Conservation (phyloP, 805 yeast species). For the Monosporozyma unispora region DNA sequence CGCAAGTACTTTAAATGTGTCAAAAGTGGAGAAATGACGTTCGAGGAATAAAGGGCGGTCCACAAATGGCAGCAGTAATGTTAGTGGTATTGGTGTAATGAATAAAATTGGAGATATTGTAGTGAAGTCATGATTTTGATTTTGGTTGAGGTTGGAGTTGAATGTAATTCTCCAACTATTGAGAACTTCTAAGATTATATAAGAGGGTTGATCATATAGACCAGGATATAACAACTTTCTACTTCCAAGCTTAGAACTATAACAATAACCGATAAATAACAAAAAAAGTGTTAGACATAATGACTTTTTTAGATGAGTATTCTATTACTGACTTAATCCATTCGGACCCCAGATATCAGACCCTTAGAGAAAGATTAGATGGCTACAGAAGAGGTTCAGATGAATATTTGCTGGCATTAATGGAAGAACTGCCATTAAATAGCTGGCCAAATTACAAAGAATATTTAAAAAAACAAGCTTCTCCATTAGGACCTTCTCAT, state of each 20-base stretch:
- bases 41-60: not conserved
- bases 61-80: not conserved
- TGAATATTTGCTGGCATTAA: conserved; percentile 19
- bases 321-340: conserved; percentile 23
- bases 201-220: not conserved
- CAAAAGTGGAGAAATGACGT: not conserved
- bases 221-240: too few relatives aligned
- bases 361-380: conserved; percentile 13
- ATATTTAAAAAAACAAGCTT: conserved; percentile 29
- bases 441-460: conserved; percentile 18
- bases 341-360: conserved; percentile 14
- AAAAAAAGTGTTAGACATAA: not conserved
- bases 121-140: too few relatives aligned
- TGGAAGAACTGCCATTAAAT: conserved; percentile 18
- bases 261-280: too few relatives aligned
- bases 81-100: not conserved
- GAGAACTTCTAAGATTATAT: too few relatives aligned
- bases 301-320: conserved; percentile 4
- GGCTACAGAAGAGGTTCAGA: conserved; percentile 19
- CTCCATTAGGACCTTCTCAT: conserved; percentile 26
- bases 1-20: not conserved
- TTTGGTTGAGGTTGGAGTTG: too few relatives aligned
- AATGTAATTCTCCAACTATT: too few relatives aligned
- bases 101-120: too few relatives aligned
- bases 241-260: not conserved